Evolutionary conservation across 805 yeast genomes (phyloP).

Genomic region (Sugiyamaella qingdaonensis): DNA sequence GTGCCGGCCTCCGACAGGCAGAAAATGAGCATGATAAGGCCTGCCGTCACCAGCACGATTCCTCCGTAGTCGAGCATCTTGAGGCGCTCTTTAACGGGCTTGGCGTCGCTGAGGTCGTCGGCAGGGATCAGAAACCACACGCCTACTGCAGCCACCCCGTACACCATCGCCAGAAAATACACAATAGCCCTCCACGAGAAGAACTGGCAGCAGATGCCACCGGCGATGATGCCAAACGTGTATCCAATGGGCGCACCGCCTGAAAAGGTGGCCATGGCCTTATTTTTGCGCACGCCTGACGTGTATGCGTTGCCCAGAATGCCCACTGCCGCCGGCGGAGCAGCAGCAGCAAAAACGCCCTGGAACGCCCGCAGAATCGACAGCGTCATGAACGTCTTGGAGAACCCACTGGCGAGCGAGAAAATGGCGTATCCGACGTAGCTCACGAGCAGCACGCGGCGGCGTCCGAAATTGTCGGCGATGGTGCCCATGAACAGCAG

Average conservation of each 20-base stretch:
- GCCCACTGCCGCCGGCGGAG: conserved; percentile 47
- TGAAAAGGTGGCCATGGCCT: conserved; percentile 40
- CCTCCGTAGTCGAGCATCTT: conserved; percentile 42
- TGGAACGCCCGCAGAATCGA: conserved; percentile 42
- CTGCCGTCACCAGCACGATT: conserved; percentile 39
- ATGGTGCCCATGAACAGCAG: conserved; percentile 43
- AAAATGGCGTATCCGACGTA: conserved; percentile 32
- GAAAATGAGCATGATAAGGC: conserved; percentile 41
- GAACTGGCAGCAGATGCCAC: conserved; percentile 41
- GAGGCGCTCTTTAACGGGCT: conserved; percentile 27
- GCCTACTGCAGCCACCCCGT: conserved; percentile 26
- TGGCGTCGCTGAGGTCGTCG: conserved; percentile 28
- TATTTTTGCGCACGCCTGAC: conserved; percentile 39
- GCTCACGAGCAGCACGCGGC: conserved; percentile 36
- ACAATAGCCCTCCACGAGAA: conserved; percentile 43
- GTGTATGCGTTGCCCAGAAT: conserved; percentile 41
- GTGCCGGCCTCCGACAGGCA: conserved; percentile 43
- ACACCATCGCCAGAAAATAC: conserved; percentile 40
- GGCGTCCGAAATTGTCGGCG: conserved; percentile 45
- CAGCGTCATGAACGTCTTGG: conserved; percentile 32
- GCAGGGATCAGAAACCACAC: conserved; percentile 36
- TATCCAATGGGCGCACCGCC: conserved; percentile 48
- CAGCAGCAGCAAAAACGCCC: conserved; percentile 44
- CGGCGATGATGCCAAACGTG: conserved; percentile 39
- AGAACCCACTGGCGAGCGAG: conserved; percentile 29